A percentile compares a stretch with the other conserved stretches of the same genome.
phyloP scores from a whole-genome alignment of 768 basidiomycete genomes.

The Hygrophorus russula region DNA sequence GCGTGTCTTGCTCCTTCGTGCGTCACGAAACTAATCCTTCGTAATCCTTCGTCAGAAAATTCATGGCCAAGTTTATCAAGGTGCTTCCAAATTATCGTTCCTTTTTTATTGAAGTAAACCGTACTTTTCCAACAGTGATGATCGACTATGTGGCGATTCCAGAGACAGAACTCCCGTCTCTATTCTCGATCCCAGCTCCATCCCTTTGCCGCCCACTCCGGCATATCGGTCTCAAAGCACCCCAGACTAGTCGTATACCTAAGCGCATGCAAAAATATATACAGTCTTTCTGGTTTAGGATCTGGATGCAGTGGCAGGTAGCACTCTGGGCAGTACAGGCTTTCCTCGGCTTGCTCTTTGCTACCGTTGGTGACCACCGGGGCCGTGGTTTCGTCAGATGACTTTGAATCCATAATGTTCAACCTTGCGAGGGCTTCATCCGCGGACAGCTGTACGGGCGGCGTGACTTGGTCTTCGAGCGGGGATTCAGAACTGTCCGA shows the following conservation, averaged over 20 bases:
- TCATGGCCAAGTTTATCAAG: conserved; percentile 89
- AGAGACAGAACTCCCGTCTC: not conserved
- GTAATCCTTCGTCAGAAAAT: conserved; percentile 54
- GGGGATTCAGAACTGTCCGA: conserved; percentile 3
- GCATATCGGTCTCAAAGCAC: conserved; percentile 78
- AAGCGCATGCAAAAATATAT: conserved; percentile 92
- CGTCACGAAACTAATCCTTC: conserved; percentile 4
- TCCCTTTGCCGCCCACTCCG: conserved; percentile 75
- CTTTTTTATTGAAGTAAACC: not conserved
- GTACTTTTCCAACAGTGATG: not conserved
- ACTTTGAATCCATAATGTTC: conserved; percentile 21
- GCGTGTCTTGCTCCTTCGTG: conserved; percentile 18
- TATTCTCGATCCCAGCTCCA: conserved; percentile 52
- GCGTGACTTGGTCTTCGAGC: not conserved
- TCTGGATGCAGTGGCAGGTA: conserved; percentile 90
- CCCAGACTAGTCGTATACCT: conserved; percentile 76
- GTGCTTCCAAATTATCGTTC: conserved; percentile 18
- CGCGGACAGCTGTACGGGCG: conserved; percentile 27
- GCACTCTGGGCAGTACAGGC: conserved; percentile 78
- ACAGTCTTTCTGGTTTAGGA: conserved; percentile 83
- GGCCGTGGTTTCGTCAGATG: conserved; percentile 17
- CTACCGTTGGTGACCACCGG: conserved; percentile 15
- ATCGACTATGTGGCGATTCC: not conserved
- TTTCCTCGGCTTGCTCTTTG: conserved; percentile 15
- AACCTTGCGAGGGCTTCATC: conserved; percentile 40